Base-by-base conservation (phyloP, 1,284 basidiomycete species). In the Tilletia indica region DNA sequence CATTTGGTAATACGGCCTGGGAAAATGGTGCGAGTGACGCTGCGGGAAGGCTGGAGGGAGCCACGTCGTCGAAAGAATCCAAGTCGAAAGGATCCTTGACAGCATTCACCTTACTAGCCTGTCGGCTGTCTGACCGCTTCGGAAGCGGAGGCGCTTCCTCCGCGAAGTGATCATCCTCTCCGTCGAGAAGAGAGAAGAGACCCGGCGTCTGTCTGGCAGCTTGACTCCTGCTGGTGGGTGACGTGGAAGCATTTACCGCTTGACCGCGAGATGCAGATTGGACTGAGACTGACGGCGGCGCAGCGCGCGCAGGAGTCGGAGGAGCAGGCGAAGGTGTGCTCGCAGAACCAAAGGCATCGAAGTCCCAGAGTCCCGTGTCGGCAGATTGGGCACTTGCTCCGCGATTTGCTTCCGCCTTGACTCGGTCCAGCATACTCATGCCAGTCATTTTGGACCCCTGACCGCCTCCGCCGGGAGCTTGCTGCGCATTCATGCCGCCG, bases 31-130 rank as follows among this genome's bases (percentile, higher is more conserved):
- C 25, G 25, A 31, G 25, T 31, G 25, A 31, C 25, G 25, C 25
- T 31, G n/a, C 70, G 38, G 25, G 70, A 70, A 14, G 66, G 66
- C 51, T 69, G 51, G 73, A 70, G 31, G 49, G 25, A 4, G 68
- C 69, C 21, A 36, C 63, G 5, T 70, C 69, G 45, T 74, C 71
- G 21, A 80, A 80, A 66, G 69, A 70, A 66, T 78, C 76, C 56
- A 82, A 80, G 61, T 82, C 80, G 69, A 80, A 82, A 0, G 77
- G 76, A 56, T 82, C 80, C 16, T 54, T 58, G 12, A 61, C 31
- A 21, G 61, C 14, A 3, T 12, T 12, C 1, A 31, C 25, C 25
- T 31, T 31, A 31, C 25, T 31, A 31, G 25, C 25, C 25, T 31
- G 25, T 31, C 25, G 25, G 25, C 25, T 31, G 25, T 31, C 25